Percentiles rank a stretch among this genome's conserved stretches.
phyloP scores from a whole-genome alignment of 257 asterid species.

The Solanum piurae region DNA sequence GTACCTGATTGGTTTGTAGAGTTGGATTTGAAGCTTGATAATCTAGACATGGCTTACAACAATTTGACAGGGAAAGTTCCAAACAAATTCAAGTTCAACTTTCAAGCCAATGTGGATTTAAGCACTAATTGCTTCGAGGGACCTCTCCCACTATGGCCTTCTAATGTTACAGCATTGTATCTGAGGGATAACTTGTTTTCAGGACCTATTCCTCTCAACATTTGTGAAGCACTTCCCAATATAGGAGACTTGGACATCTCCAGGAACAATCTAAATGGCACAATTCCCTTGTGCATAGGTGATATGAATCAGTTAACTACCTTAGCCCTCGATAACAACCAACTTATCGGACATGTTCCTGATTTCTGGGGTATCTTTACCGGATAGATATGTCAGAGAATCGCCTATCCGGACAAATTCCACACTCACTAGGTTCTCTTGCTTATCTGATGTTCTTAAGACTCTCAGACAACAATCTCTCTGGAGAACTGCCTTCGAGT shows the following conservation, averaged over 20 bases:
- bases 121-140: conserved; percentile 15
- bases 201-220: conserved; percentile 22
- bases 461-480: conserved; percentile 19
- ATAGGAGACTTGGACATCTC: conserved; percentile 20
- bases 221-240: conserved; percentile 10
- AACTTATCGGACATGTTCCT: conserved; percentile 16
- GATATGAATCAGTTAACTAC: conserved; percentile 8
- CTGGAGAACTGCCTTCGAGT: conserved; percentile 14
- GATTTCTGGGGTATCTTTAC: conserved; percentile 12
- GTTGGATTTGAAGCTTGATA: conserved; percentile 11
- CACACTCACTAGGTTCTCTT: conserved; percentile 19
- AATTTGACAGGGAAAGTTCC: conserved; percentile 19
- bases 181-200: conserved; percentile 22
- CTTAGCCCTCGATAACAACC: conserved; percentile 16
- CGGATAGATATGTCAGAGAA: conserved; percentile 22
- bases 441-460: conserved; percentile 4
- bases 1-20: conserved; percentile 26
- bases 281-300: conserved; percentile 16
- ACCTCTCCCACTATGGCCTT: conserved; percentile 28
- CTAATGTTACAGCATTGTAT: conserved; percentile 15
- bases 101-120: conserved; percentile 8
- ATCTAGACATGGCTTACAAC: conserved; percentile 18
- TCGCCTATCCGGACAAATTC: conserved; percentile 13
- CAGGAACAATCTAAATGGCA: conserved; percentile 11
- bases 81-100: neutral